phyloP scores from a whole-genome alignment of 177 flowering plant genomes.

The Tripterygium wilfordii region DNA sequence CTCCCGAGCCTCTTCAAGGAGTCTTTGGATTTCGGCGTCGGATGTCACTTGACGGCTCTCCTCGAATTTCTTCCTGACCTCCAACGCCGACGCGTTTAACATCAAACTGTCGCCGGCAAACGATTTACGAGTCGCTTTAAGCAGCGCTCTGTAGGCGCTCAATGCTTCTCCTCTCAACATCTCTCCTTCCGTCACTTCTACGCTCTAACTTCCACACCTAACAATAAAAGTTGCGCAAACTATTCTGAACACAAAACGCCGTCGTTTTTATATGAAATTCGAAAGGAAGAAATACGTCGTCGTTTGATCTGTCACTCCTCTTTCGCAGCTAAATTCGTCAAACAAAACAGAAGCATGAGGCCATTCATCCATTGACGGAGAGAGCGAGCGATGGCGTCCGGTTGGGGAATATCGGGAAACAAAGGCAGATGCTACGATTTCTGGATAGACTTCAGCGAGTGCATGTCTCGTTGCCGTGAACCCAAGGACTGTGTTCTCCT shows the following conservation, averaged over 20 bases:
- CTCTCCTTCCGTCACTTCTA: too few species aligned
- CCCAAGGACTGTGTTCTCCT: constrained; percentile 91
- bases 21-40: constrained; percentile 53
- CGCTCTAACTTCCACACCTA: too few species aligned
- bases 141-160: constrained; percentile 3
- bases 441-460: constrained; percentile 96
- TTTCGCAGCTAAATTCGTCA: too few species aligned
- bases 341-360: neutral
- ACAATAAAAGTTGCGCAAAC: too few species aligned
- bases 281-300: too few species aligned
- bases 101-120: constrained; percentile 27
- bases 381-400: constrained; percentile 63
- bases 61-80: constrained; percentile 73
- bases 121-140: neutral
- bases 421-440: constrained; percentile 97
- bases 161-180: constrained; percentile 1
- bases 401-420: constrained; percentile 96
- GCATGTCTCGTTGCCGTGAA: constrained; percentile 89
- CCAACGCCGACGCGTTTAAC: constrained; percentile 64
- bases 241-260: too few species aligned
- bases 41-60: constrained; percentile 66
- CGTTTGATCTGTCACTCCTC: too few species aligned
- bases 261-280: too few species aligned
- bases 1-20: constrained; percentile 70
- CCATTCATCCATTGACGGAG: neutral